Evolutionary conservation across 1,284 basidiomycete species (phyloP).

Genomic region (Pseudozyma hubeiensis): DNA sequence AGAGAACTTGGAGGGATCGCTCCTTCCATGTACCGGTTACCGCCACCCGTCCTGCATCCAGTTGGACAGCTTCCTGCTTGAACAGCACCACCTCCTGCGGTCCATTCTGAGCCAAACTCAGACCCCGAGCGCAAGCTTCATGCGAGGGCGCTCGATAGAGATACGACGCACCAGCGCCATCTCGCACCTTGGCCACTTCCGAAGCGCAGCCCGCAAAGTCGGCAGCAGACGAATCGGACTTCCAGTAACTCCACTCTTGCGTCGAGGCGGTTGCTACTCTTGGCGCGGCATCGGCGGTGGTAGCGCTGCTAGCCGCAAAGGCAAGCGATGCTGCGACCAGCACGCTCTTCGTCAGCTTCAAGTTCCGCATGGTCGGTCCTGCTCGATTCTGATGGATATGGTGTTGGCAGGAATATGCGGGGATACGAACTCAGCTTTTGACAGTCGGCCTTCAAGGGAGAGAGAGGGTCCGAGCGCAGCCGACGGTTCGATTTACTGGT

Average conservation of each 20-base stretch:
- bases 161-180: neutral
- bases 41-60: neutral
- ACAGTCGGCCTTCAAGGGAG: neutral
- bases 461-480: constrained; percentile 7
- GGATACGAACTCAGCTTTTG: neutral
- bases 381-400: too few relatives aligned
- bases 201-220: neutral
- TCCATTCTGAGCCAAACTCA: neutral
- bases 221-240: neutral
- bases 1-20: constrained; percentile 5
- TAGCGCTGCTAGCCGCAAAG: neutral
- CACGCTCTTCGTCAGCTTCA: neutral
- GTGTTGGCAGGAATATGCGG: neutral
- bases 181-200: constrained; percentile 8
- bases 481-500: neutral
- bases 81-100: constrained; percentile 25
- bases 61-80: constrained; percentile 19
- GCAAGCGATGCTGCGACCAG: constrained; percentile 6
- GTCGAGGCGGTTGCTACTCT: neutral
- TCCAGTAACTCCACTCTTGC: constrained; percentile 24
- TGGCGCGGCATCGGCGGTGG: constrained; percentile 3
- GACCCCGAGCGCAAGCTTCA: neutral
- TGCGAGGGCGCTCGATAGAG: constrained; percentile 3
- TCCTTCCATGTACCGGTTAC: neutral
- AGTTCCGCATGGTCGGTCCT: neutral